Evolutionary conservation across 1,284 basidiomycete genomes (phyloP), one percentile per base, ranked within the genome.

Genomic region (Ustilago trichophora): DNA sequence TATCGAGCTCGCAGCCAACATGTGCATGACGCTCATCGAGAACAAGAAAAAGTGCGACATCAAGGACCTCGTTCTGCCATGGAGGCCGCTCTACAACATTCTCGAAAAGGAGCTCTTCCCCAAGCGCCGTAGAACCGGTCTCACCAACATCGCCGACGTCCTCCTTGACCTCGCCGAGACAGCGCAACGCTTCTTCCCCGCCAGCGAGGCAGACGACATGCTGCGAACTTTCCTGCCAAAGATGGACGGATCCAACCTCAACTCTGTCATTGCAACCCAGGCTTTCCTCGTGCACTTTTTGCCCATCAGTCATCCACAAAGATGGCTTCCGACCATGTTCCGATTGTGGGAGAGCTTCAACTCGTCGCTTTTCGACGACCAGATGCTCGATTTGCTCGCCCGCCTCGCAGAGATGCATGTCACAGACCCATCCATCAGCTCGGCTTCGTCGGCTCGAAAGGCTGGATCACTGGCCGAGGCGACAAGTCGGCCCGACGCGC

Each of bases 121-220:
- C 43, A 91, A 88, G 58, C 86, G 91, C 67, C 85, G 65, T 32
- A 49, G 40, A 41, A 50, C 45, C 16, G 56, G 68, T 66, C 67
- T 72, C 87, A 87, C 55, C 60, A 65, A 67, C 25, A 84, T 90
- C 19, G 87, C 89, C n/a, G 90, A 87, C 84, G 90, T 87, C 62
- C 89, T 93, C 85, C 89, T 92, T 22, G 91, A 90, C 78, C 86
- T 97, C 59, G 91, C 92, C 27, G 90, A 92, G 69, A 86, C 86
- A 70, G 86, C 88, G 33, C 89, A 91, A 70, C 86, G 91, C 37
- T 97, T 97, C 85, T 98, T 94, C 83, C 89, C 93, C 72, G 91
- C 93, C 9, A 87, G 88, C 46, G 91, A 92, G 43, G 90, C 91
- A 40, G 88, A 91, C 70, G 90, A 91, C 67, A 98, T 98, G 91